A percentile compares a stretch with the other conserved stretches of the same genome.
Conservation (phyloP, 768 basidiomycete species). For the Cantharellus anzutake region DNA sequence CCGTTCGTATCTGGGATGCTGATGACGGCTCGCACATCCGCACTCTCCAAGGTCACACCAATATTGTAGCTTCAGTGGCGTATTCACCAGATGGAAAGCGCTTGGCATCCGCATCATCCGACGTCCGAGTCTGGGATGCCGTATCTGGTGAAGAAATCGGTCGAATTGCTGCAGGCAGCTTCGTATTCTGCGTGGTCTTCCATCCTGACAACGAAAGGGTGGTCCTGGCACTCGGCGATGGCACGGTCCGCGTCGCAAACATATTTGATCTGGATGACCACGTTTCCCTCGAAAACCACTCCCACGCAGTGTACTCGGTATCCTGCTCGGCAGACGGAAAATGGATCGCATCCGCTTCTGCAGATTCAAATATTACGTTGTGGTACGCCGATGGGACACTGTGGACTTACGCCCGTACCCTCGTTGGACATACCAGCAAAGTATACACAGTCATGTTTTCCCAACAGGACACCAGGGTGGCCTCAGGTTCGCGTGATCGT, state of each 20-base stretch:
- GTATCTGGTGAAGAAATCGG: not conserved
- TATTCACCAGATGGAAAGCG: constrained; percentile 5
- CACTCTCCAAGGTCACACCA: not conserved
- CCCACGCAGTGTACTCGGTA: not conserved
- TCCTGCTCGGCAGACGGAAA: not conserved
- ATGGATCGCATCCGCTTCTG: too few species aligned
- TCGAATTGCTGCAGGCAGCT: too few species aligned
- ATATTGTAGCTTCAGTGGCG: constrained; percentile 2
- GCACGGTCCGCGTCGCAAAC: not conserved
- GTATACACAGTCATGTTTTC: too few species aligned
- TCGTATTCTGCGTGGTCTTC: too few species aligned
- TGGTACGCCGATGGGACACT: too few species aligned
- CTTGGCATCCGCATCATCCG: constrained; percentile 4
- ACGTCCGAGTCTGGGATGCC: constrained; percentile 7
- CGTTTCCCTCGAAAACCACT: not conserved
- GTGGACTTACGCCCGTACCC: too few species aligned
- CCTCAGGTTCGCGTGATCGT: too few species aligned
- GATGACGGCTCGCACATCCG: not conserved
- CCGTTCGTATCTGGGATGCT: constrained; percentile 4
- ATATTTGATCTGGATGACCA: not conserved
- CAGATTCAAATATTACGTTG: too few species aligned
- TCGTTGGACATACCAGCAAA: too few species aligned
- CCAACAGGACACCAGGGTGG: too few species aligned
- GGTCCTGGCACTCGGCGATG: too few species aligned
- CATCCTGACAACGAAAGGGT: too few species aligned